These are phyloP conservation scores for Dioszegia aurantiaca DNA, from an alignment of 768 basidiomycete genomes.

Conservation along the genomic window DNA sequence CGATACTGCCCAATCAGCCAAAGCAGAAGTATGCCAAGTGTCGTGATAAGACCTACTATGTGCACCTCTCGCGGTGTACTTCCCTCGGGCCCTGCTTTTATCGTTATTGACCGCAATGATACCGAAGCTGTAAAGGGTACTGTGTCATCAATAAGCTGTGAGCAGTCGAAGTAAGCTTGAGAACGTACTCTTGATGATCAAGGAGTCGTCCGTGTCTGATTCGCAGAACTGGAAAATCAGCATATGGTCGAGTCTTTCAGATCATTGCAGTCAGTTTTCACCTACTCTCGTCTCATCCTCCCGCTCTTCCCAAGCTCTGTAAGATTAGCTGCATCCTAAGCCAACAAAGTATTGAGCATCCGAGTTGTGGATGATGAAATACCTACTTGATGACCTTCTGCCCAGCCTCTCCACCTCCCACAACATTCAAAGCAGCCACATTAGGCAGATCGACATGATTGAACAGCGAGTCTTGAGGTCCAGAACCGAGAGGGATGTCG, in stretches of 20 bases:
- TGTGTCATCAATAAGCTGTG: conserved; percentile 1
- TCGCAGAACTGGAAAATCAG: conserved; percentile 63
- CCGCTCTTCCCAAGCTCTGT: conserved; percentile 66
- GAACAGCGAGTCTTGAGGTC: conserved; percentile 57
- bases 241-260: not conserved
- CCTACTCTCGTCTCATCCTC: conserved; percentile 68
- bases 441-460: conserved; percentile 72
- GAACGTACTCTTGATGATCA: conserved; percentile 54
- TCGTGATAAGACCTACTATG: conserved; percentile 58
- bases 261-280: not conserved
- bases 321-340: not conserved
- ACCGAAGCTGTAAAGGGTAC: conserved; percentile 85
- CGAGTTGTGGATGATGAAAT: not conserved
- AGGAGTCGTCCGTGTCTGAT: conserved; percentile 86
- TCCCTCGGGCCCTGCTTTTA: conserved; percentile 78
- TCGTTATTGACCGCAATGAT: conserved; percentile 72
- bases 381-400: conserved; percentile 65
- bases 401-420: conserved; percentile 54
- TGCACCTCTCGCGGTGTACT: conserved; percentile 71
- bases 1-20: conserved; percentile 12
- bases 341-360: not conserved
- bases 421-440: conserved; percentile 73
- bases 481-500: conserved; percentile 52
- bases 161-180: not conserved
- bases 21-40: not conserved